These are phyloP conservation scores for Podaxis sp. DNA, from an alignment of 768 basidiomycete genomes.

Conservation along the genomic window DNA sequence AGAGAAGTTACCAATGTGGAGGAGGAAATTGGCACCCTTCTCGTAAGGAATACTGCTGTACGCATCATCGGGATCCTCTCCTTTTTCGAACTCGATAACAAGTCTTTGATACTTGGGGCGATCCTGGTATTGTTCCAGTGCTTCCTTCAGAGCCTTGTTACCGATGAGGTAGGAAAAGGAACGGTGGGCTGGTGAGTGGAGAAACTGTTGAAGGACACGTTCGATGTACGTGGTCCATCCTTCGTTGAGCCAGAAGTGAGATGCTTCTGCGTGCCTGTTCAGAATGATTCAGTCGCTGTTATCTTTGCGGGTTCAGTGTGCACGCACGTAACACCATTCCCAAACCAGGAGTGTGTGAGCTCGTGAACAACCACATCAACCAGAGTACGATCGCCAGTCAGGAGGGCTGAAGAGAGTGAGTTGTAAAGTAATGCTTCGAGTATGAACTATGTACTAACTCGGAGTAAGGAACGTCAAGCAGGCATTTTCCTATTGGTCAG, in stretches of 20 bases:
- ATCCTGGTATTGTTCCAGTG: slow-evolving; percentile 57
- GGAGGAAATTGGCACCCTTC: slow-evolving; percentile 86
- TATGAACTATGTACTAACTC: slow-evolving; percentile 41
- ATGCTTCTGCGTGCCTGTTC: slow-evolving; percentile 61
- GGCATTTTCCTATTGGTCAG: slow-evolving; percentile 71
- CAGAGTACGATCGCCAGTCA: slow-evolving; percentile 83
- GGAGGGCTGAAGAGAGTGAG: slow-evolving; percentile 47
- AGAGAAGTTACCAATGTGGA: slow-evolving; percentile 64
- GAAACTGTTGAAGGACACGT: slow-evolving; percentile 65
- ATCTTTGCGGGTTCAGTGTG: not conserved
- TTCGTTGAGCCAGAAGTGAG: slow-evolving; percentile 89
- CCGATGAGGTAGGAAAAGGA: slow-evolving; percentile 83
- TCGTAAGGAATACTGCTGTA: slow-evolving; percentile 80
- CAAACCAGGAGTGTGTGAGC: slow-evolving; percentile 85
- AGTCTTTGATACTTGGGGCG: slow-evolving; percentile 77
- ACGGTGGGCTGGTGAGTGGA: slow-evolving; percentile 74
- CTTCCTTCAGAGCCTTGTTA: slow-evolving; percentile 66
- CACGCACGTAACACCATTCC: slow-evolving; percentile 78
- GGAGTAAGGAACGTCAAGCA: slow-evolving; percentile 89
- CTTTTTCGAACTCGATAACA: slow-evolving; percentile 68
- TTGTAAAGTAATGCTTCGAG: not conserved
- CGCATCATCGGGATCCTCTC: slow-evolving; percentile 78
- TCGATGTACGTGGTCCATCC: slow-evolving; percentile 96
- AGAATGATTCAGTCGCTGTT: not conserved
- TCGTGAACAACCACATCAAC: slow-evolving; percentile 92